Evolutionary conservation across 345 rosid species (phyloP), one percentile per base, ranked within the genome.

Genomic region (Gossypium longicalyx): DNA sequence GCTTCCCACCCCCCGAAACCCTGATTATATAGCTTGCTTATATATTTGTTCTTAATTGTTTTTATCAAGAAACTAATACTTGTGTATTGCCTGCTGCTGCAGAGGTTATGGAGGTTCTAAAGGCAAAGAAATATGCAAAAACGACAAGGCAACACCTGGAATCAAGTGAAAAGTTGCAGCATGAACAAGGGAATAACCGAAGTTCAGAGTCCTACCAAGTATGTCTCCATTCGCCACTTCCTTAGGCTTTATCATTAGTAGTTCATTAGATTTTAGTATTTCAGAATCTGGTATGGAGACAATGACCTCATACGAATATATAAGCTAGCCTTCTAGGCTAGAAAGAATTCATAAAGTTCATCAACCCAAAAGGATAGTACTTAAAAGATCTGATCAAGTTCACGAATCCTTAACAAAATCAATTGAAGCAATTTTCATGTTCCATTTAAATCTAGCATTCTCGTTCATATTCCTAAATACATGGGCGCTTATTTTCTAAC

Each of bases 41-140:
- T 16, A 47, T 41, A 16, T 53, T 17, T n/a, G 41, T 62, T 27
- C 44, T 45, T 0, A 12, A 7, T 47, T n/a, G 15, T 47, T 45
- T 15, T 52, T 34, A 67, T 51, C 71, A 34, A 27, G 48, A 62
- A 9, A 25, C 61, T 17, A 22, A 44, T 49, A 15, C 0, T 62
- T 58, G 63, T 41, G 1, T 63, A 3, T 16, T 58, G 23, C 27
- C 34, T 58, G 13, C 16, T 45, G 47, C n/a, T 83, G 65, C 75
- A 95, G 98, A 95, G 82, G 98, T 95, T 74, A 84, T 84, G 92
- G 89, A 91, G 78, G 96, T 93, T n/a, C 47, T 95, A 75, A 78
- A 86, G 56, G 93, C 93, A 2, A 95, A 95, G 86, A 93, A 89
- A 79, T 59, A 83, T 17, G 97, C 94, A 3, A 95, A 91, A 83